Base-by-base conservation (phyloP, 2,329 filamentous ascomycete species). In the Alternaria brassicae region DNA sequence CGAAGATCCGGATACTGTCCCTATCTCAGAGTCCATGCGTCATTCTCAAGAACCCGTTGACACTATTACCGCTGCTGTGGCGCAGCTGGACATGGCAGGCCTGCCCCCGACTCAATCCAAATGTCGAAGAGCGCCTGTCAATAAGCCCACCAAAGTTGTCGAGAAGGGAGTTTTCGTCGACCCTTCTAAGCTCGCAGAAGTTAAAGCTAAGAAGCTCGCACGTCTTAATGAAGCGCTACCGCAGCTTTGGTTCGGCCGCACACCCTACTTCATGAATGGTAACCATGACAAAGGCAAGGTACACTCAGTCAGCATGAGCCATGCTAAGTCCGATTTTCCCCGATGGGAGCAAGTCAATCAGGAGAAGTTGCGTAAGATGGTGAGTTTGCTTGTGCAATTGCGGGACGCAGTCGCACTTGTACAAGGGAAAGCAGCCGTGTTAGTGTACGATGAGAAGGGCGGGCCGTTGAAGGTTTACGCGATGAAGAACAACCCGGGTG, bases 201-300 rank as follows among this genome's bases (percentile, higher is more conserved):
- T 70, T 9, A 72, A 72, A 56, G 41, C 57, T 2, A 57, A 57
- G 39, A 60, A 58, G 30, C 4, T 8, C 1, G 34, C 40, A 21
- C 55, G 44, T 17, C 19, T 59, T 9, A 36, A 41, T 8, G 45
- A 56, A 17, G 47, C 62, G 6, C 61, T 62, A 17, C 62, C 65
- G 13, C 68, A 72, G 49, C 56, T 69, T 3, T 72, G 65, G 65
- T 67, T 72, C 40, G 68, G 67, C 2, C 63, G 69, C 28, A 70
- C 62, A 9, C 68, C 65, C 2, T 60, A 63, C 47, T 63, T 67
- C 9, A 58, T 67, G 45, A 53, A 56, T 9, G 64, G 69, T 3
- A 60, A 61, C 19, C 62, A 71, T 41, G 36, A 56, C 8, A 34
- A 60, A 7, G 64, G 65, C 6, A 51, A 41, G 6, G 55, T 69